Percentiles rank a stretch among this genome's conserved stretches.
These are phyloP conservation scores for Tetradesmus lagerheimii DNA, from an alignment of 139 green algal species.

Conservation along the genomic window DNA sequence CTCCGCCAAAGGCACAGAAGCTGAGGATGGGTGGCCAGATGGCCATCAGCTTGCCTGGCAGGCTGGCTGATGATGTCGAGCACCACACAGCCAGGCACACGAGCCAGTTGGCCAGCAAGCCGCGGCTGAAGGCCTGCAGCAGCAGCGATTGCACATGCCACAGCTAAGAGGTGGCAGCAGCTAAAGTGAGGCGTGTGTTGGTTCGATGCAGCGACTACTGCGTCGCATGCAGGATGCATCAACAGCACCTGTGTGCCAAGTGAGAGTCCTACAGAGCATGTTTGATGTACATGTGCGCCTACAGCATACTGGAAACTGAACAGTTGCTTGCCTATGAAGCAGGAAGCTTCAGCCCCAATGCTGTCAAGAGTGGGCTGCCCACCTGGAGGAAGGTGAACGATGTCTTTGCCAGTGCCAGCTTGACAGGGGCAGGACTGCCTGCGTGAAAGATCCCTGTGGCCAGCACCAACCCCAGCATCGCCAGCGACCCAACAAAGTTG, in stretches of 20 bases:
- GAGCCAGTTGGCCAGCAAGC: slow-evolving; percentile 86
- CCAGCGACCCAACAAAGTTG: not conserved
- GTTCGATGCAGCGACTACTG: no score
- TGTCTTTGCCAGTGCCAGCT: not conserved
- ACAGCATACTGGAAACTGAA: no score
- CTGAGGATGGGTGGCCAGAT: slow-evolving; percentile 76
- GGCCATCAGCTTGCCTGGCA: slow-evolving; percentile 76
- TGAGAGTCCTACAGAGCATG: no score
- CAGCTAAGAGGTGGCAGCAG: not conserved
- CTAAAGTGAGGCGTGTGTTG: no score
- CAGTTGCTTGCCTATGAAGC: no score
- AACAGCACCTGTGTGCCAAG: no score
- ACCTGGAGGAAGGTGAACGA: not conserved
- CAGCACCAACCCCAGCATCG: not conserved
- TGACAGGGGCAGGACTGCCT: not conserved
- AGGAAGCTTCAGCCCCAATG: no score
- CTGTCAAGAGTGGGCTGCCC: no score
- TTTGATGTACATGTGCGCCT: no score
- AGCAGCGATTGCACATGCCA: not conserved
- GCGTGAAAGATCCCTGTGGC: not conserved
- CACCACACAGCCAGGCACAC: slow-evolving; percentile 86
- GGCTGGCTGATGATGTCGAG: slow-evolving; percentile 56
- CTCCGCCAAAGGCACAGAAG: slow-evolving; percentile 81
- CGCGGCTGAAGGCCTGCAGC: not conserved
- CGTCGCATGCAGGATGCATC: no score